Conservation (phyloP, 2,329 filamentous ascomycete genomes). For the Huntiella savannae region DNA sequence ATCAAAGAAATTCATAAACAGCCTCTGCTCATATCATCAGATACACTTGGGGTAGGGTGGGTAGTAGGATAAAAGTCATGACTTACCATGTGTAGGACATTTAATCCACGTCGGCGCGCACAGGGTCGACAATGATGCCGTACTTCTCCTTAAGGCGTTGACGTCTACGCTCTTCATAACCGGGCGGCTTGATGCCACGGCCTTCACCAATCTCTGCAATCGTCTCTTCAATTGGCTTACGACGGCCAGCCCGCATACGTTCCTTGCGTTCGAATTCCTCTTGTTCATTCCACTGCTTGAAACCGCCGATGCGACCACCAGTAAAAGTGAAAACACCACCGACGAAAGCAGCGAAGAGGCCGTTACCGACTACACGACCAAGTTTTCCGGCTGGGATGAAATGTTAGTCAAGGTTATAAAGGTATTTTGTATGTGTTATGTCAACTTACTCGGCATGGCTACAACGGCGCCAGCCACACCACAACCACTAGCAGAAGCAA, state of each 20-base stretch:
- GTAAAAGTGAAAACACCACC: conserved; percentile 51
- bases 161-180: conserved; percentile 68
- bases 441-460: conserved; percentile 48
- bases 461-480: conserved; percentile 56
- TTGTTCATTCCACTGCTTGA: conserved; percentile 28
- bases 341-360: conserved; percentile 33
- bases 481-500: conserved; percentile 56
- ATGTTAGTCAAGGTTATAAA: conserved; percentile 1
- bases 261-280: conserved; percentile 63
- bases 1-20: conserved; percentile 24
- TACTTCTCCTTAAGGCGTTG: conserved; percentile 73
- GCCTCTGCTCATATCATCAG: conserved; percentile 27
- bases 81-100: conserved; percentile 9
- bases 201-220: conserved; percentile 69
- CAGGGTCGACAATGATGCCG: conserved; percentile 61
- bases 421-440: neutral
- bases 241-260: conserved; percentile 50
- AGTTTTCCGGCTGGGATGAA: conserved; percentile 29
- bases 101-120: conserved; percentile 30
- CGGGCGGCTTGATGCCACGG: conserved; percentile 61
- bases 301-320: conserved; percentile 28
- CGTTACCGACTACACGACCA: conserved; percentile 51
- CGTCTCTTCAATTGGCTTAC: conserved; percentile 60
- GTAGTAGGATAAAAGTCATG: conserved; percentile 13
- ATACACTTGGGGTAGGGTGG: conserved; percentile 12